These are phyloP conservation scores for Coemansia sp. DNA, from an alignment of 192 early-diverging fungal genomes.

Conservation along the genomic window DNA sequence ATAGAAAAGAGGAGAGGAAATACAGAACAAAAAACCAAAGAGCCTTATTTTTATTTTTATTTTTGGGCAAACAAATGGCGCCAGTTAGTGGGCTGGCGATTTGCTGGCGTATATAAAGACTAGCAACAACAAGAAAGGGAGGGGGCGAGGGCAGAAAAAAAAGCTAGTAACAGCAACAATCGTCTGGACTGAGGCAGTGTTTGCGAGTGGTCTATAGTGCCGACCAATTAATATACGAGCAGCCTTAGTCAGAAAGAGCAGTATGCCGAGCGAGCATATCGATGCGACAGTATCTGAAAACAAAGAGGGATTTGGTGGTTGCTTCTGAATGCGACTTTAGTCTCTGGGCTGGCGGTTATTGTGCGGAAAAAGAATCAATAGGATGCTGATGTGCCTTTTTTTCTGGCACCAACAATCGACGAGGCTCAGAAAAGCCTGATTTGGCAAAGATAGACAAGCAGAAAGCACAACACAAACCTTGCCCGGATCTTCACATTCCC, in stretches of 20 bases:
- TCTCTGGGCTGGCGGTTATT: neutral
- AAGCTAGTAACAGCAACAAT: neutral
- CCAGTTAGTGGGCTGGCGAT: neutral
- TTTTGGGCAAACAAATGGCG: neutral
- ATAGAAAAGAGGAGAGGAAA: neutral
- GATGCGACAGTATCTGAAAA: slow-evolving; percentile 8
- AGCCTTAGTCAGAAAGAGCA: slow-evolving; percentile 6
- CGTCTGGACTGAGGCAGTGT: neutral
- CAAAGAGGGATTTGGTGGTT: slow-evolving; percentile 7
- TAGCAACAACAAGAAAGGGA: neutral
- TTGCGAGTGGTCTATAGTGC: neutral
- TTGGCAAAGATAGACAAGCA: slow-evolving; percentile 8
- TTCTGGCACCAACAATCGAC: neutral
- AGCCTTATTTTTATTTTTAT: neutral
- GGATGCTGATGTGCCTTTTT: neutral
- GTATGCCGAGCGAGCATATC: slow-evolving; percentile 6
- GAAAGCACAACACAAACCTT: neutral
- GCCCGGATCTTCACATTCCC: slow-evolving; percentile 5
- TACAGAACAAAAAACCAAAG: neutral
- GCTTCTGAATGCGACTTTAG: slow-evolving; percentile 6
- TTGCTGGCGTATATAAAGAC: neutral
- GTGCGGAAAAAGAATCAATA: slow-evolving; percentile 5
- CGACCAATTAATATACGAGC: neutral
- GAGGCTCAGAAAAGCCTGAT: slow-evolving; percentile 4
- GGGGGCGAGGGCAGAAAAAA: neutral